These are phyloP conservation scores for Lepraria neglecta DNA, from an alignment of 495 filamentous ascomycete species.

Conservation along the genomic window DNA sequence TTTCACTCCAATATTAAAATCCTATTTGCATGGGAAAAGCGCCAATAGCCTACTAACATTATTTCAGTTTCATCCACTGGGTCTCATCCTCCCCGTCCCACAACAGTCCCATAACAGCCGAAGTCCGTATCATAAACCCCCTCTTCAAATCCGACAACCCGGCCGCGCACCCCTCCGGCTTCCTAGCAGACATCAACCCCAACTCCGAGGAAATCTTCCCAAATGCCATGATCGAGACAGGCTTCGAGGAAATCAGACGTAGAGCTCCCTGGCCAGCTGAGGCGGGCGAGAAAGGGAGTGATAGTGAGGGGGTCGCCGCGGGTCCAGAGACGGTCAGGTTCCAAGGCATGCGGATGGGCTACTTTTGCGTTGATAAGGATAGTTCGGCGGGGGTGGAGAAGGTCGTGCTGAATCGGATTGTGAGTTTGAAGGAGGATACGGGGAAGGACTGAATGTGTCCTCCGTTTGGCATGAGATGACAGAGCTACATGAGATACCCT, in stretches of 20 bases:
- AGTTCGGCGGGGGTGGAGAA: constrained; percentile 66
- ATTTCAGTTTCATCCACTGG: constrained; percentile 77
- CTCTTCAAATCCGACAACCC: constrained; percentile 87
- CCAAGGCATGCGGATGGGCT: constrained; percentile 86
- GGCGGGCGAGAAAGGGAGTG: constrained; percentile 23
- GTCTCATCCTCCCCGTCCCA: constrained; percentile 55
- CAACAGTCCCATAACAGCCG: constrained; percentile 62
- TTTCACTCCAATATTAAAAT: too few species aligned
- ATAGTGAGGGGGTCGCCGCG: constrained; percentile 15
- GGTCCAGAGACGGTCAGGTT: constrained; percentile 76
- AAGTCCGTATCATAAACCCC: constrained; percentile 71
- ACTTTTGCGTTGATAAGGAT: constrained; percentile 79
- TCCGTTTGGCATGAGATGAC: not conserved
- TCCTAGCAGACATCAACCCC: constrained; percentile 77
- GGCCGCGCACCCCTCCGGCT: constrained; percentile 59
- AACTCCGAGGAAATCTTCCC: constrained; percentile 71
- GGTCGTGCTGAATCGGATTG: constrained; percentile 85
- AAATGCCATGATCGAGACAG: constrained; percentile 75
- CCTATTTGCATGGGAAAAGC: too few species aligned
- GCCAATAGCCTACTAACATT: not conserved
- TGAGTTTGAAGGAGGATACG: constrained; percentile 83
- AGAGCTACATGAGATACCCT: not conserved
- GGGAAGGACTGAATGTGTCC: constrained; percentile 43
- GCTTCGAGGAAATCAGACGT: constrained; percentile 69
- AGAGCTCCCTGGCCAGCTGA: constrained; percentile 75